phyloP scores from a whole-genome alignment of 2,329 filamentous ascomycete genomes.

The Neocatenulostroma microsporum region DNA sequence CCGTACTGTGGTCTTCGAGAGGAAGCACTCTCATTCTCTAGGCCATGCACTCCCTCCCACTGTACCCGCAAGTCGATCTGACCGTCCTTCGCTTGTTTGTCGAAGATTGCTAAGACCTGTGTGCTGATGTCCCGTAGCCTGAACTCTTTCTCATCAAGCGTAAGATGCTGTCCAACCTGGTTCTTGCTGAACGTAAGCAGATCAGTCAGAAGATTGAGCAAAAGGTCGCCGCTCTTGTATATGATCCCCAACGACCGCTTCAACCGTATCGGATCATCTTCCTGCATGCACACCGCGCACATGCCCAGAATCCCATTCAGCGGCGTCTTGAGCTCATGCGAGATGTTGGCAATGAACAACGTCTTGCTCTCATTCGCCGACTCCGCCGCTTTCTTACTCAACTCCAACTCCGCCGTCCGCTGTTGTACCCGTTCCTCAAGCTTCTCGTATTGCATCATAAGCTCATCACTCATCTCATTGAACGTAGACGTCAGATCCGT shows the following conservation, averaged over 20 bases:
- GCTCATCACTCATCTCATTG: constrained; percentile 88
- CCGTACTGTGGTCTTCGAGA: constrained; percentile 41
- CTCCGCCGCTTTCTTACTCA: constrained; percentile 85
- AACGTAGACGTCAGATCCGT: constrained; percentile 79
- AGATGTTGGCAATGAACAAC: constrained; percentile 92
- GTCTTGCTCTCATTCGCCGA: constrained; percentile 97
- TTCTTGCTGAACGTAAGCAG: constrained; percentile 91
- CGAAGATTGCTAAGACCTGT: constrained; percentile 78
- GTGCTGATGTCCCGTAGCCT: constrained; percentile 72
- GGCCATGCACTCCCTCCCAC: constrained; percentile 51
- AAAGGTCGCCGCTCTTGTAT: constrained; percentile 77
- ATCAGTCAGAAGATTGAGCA: constrained; percentile 81
- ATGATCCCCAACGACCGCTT: constrained; percentile 80
- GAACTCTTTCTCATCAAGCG: constrained; percentile 78
- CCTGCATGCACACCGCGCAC: constrained; percentile 87
- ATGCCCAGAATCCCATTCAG: constrained; percentile 94
- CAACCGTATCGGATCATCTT: constrained; percentile 68
- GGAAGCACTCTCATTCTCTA: constrained; percentile 16
- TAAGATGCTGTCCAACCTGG: constrained; percentile 78
- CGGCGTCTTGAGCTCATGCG: constrained; percentile 80
- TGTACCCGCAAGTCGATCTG: constrained; percentile 64
- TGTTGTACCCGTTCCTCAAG: constrained; percentile 78
- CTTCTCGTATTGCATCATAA: constrained; percentile 75
- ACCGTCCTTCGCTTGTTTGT: constrained; percentile 77
- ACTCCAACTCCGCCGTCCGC: constrained; percentile 74